Evolutionary conservation across 495 filamentous ascomycete genomes (phyloP).

Genomic region (Xylaria longipes): DNA sequence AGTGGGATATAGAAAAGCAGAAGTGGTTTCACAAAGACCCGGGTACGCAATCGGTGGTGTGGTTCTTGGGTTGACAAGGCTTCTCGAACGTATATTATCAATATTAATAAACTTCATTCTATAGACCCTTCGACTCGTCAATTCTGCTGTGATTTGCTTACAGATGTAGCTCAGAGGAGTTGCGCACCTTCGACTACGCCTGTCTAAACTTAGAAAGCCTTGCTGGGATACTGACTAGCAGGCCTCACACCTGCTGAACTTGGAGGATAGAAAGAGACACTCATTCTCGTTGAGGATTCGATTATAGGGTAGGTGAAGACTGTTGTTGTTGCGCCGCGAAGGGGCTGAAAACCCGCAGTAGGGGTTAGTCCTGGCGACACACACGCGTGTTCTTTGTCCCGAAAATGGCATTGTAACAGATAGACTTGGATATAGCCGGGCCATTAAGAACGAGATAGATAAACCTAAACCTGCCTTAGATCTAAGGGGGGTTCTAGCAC

Average conservation of each 20-base stretch:
- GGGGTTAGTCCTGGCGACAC: not conserved
- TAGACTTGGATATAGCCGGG: not conserved
- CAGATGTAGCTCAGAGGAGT: not conserved
- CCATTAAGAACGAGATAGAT: not conserved
- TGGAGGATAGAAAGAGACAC: not conserved
- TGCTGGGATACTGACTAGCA: not conserved
- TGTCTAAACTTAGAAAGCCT: not conserved
- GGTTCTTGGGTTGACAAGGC: constrained; percentile 14
- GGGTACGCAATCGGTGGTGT: constrained; percentile 11
- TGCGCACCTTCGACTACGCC: not conserved
- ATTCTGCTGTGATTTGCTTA: not conserved
- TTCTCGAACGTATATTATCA: not conserved
- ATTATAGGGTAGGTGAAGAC: not conserved
- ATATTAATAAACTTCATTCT: not conserved
- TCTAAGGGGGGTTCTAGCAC: not conserved
- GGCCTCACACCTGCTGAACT: not conserved
- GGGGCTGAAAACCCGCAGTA: not conserved
- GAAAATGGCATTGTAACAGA: not conserved
- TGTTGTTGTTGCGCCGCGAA: not conserved
- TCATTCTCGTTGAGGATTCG: not conserved
- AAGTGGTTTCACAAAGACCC: constrained; percentile 16
- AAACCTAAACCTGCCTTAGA: not conserved
- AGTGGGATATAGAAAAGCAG: not conserved
- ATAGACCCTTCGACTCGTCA: not conserved
- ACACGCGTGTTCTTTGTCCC: not conserved